Evolutionary conservation across 1,139 yeast genomes (phyloP), one percentile per base, ranked within the genome.

Genomic region (Kurtzmaniella quercitrusa): DNA sequence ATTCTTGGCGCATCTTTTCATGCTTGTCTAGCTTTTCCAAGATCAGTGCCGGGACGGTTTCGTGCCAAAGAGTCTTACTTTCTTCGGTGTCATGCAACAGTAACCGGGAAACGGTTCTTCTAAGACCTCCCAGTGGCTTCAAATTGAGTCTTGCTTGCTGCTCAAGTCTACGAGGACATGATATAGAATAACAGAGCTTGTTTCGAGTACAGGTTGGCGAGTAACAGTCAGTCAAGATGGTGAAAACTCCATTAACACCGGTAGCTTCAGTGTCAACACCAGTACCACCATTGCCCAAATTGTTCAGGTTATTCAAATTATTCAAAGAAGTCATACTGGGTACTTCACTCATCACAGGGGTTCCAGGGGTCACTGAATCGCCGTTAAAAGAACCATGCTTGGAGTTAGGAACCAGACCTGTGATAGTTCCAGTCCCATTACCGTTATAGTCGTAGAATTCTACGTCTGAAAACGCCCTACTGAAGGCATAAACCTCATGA

Each of bases 131-230:
- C 55, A 87, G 87, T 7, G 95, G 90, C 61, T 89, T 88, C 79
- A 88, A 75, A 56, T 90, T 89, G 47, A 89, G 74, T 46, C 98
- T 74, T 2, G 96, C 96, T 59, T 93, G 98, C 62, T 93, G 98
- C 63, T 93, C 98, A 41, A 93, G 70, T 52, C 98, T 78, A 53
- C 97, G 78, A 10, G 98, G 98, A 66, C 98, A 93, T n/a, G 97
- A 95, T 53, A 93, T 91, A 43, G 96, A 86, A 64, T 93, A 93
- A 65, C 98, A 93, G 38, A 93, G 70, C 33, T 80, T 75, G 58
- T 89, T 95, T 44, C 95, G 72, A 3, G 96, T 85, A 67, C 98
- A 93, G 0, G 98, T 93, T 31, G 98, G 96, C 0, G 97, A 90
- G 59, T 93, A 93, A 65, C 98, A 93, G 56, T 91, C 96, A 0